These are phyloP conservation scores for Bipolaris victoriae DNA, from an alignment of 2,329 filamentous ascomycete species.

Conservation along the genomic window DNA sequence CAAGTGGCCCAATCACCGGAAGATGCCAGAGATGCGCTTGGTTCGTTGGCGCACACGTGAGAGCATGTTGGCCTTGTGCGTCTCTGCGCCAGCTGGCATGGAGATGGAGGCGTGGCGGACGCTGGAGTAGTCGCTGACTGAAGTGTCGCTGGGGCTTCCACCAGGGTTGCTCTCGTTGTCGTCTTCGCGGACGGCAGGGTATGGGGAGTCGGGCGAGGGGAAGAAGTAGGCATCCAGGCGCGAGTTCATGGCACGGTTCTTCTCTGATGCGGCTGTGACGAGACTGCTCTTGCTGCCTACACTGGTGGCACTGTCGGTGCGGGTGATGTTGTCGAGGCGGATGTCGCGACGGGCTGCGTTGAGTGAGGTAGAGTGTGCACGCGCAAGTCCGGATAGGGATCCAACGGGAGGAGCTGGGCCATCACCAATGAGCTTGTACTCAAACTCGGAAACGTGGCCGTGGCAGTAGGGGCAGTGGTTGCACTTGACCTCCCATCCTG, in stretches of 20 bases:
- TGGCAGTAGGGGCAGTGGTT: conserved; percentile 57
- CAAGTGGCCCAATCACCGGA: conserved; percentile 34
- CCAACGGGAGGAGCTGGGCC: conserved; percentile 50
- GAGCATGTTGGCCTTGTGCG: conserved; percentile 41
- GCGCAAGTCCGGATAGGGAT: conserved; percentile 46
- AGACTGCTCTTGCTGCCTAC: conserved; percentile 43
- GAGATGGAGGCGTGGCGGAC: conserved; percentile 41
- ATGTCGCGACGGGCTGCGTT: conserved; percentile 47
- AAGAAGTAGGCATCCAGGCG: conserved; percentile 50
- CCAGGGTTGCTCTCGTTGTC: conserved; percentile 38
- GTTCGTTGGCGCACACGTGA: conserved; percentile 45
- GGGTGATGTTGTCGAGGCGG: conserved; percentile 45
- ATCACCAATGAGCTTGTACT: conserved; percentile 55
- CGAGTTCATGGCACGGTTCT: conserved; percentile 50
- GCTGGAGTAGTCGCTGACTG: conserved; percentile 41
- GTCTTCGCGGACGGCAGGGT: conserved; percentile 37
- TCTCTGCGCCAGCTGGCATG: conserved; percentile 34
- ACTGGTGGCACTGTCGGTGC: conserved; percentile 47
- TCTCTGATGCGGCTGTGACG: conserved; percentile 45
- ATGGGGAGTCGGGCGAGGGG: conserved; percentile 33
- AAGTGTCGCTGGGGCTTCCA: conserved; percentile 44
- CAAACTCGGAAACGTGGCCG: conserved; percentile 49
- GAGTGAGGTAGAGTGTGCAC: conserved; percentile 48
- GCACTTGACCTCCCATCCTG: conserved; percentile 58
- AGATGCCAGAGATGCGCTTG: conserved; percentile 47